A percentile compares a stretch with the other conserved stretches of the same genome.
Conservation (phyloP, 164 flowering plant species). For the Vitis amurensis region DNA sequence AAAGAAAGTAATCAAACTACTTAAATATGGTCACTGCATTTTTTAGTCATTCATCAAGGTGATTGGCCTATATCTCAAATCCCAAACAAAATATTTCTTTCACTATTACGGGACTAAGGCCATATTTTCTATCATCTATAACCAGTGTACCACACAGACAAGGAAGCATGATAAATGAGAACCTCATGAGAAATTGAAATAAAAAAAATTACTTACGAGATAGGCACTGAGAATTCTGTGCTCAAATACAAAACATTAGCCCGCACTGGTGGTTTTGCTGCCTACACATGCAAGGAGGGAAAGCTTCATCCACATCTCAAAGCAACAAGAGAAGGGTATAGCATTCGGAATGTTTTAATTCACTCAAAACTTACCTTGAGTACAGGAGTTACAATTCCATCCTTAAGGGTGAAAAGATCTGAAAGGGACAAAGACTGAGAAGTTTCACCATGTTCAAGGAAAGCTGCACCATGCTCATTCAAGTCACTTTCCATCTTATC, state of each 20-base stretch:
- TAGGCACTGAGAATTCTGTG: conserved; percentile 54
- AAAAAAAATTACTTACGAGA: conserved; percentile 57
- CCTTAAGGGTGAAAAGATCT: conserved; percentile 66
- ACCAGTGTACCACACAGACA: neutral
- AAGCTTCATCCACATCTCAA: conserved; percentile 1
- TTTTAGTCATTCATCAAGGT: too few species aligned
- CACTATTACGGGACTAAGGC: too few species aligned
- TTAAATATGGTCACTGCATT: too few species aligned
- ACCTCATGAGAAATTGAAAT: neutral
- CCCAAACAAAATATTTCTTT: too few species aligned
- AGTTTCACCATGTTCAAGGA: conserved; percentile 80
- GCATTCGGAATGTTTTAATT: neutral
- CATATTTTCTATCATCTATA: too few species aligned
- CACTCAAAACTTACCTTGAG: conserved; percentile 52
- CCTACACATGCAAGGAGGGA: conserved; percentile 36
- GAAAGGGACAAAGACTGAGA: conserved; percentile 90
- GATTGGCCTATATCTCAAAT: too few species aligned
- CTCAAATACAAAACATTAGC: conserved; percentile 80
- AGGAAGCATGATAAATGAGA: neutral
- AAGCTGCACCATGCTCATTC: conserved; percentile 70
- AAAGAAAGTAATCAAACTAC: too few species aligned
- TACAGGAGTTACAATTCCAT: conserved; percentile 83
- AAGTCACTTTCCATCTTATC: conserved; percentile 77
- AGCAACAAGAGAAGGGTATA: neutral
- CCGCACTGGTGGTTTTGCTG: conserved; percentile 89